Evolutionary conservation across 2,329 filamentous ascomycete genomes (phyloP).

Genomic region (Diaporthe citrichinensis): DNA sequence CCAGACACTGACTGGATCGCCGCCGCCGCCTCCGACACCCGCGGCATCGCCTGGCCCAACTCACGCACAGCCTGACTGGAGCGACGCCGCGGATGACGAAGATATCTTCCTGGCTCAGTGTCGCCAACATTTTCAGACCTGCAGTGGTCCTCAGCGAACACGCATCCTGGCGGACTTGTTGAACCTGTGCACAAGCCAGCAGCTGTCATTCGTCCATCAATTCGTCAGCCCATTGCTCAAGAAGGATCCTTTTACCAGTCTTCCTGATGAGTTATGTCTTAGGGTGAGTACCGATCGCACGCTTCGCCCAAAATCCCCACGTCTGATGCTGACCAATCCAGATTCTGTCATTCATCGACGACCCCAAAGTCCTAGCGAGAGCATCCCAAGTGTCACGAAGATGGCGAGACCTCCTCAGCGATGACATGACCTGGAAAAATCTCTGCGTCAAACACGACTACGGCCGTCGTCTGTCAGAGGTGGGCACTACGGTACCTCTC

Average conservation of each 20-base stretch:
- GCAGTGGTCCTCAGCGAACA: constrained; percentile 82
- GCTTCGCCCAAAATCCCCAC: neutral
- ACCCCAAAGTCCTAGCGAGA: constrained; percentile 92
- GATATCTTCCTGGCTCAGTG: constrained; percentile 86
- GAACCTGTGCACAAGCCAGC: constrained; percentile 94
- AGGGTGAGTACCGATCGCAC: constrained; percentile 69
- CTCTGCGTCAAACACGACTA: constrained; percentile 97
- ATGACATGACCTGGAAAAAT: constrained; percentile 99
- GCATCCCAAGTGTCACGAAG: constrained; percentile 96
- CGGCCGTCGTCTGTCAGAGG: constrained; percentile 70
- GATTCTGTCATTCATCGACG: constrained; percentile 97
- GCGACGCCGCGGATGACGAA: constrained; percentile 82
- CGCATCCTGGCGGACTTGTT: constrained; percentile 88
- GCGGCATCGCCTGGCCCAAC: constrained; percentile 76
- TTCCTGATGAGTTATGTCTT: constrained; percentile 94
- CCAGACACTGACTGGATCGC: constrained; percentile 71
- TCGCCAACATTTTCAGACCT: constrained; percentile 83
- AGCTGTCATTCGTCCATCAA: constrained; percentile 95
- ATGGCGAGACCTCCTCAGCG: constrained; percentile 93
- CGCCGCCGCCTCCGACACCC: constrained; percentile 75
- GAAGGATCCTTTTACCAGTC: constrained; percentile 93
- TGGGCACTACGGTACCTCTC: constrained; percentile 53
- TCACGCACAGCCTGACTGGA: constrained; percentile 78
- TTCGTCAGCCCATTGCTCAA: constrained; percentile 95
- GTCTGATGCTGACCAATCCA: constrained; percentile 54